Percentiles rank a stretch among this genome's conserved stretches.
phyloP scores from a whole-genome alignment of 495 filamentous ascomycete genomes.

The Antarctomyces pellizariae region DNA sequence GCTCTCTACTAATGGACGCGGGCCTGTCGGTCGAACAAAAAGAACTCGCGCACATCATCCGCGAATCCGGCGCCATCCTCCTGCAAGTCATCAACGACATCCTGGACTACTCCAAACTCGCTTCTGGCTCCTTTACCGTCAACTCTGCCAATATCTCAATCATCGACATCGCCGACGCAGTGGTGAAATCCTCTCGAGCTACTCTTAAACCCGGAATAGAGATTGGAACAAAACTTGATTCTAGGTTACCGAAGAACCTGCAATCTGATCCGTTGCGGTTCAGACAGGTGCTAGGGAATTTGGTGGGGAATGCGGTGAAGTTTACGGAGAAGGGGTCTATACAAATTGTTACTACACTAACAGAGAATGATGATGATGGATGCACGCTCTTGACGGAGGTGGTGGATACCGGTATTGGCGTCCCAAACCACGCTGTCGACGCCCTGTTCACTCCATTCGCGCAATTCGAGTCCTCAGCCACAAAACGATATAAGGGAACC shows the following conservation, averaged over 20 bases:
- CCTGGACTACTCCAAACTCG: constrained; percentile 26
- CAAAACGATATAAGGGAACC: constrained; percentile 59
- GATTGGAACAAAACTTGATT: constrained; percentile 17
- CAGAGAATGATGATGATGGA: constrained; percentile 17
- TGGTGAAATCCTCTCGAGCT: constrained; percentile 23
- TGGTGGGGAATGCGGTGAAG: constrained; percentile 23
- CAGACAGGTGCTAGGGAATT: constrained; percentile 24
- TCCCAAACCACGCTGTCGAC: constrained; percentile 32
- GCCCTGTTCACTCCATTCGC: constrained; percentile 63
- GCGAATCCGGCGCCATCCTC: constrained; percentile 22
- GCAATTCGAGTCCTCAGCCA: constrained; percentile 52
- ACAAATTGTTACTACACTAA: constrained; percentile 12
- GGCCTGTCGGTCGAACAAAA: constrained; percentile 16
- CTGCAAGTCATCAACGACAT: constrained; percentile 28
- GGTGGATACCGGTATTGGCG: constrained; percentile 55
- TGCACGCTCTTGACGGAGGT: constrained; percentile 35
- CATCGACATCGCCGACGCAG: constrained; percentile 24
- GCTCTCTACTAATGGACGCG: constrained; percentile 21
- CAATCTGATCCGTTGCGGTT: constrained; percentile 24
- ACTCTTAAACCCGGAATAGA: constrained; percentile 14
- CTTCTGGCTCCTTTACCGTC: constrained; percentile 22
- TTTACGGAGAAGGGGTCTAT: constrained; percentile 24
- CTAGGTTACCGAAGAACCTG: constrained; percentile 17
- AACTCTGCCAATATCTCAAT: constrained; percentile 20
- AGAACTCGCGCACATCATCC: constrained; percentile 23